Conservation (phyloP, 2,329 filamentous ascomycete genomes). For the Exophiala calicioides region DNA sequence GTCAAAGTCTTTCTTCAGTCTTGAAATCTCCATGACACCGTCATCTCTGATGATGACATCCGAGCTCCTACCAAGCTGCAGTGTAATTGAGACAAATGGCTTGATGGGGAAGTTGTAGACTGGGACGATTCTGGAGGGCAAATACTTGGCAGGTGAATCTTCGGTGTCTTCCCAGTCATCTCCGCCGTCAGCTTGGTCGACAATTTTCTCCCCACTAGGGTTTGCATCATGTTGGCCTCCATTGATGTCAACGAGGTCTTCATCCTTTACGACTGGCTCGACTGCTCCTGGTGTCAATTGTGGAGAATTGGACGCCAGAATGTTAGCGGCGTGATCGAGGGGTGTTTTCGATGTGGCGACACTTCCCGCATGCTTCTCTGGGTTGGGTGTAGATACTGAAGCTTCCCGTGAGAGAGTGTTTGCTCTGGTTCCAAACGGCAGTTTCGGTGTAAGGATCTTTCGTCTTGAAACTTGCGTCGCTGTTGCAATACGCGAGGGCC, state of each 20-base stretch:
- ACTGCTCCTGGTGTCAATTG: neutral
- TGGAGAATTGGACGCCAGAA: neutral
- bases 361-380: constrained; percentile 3
- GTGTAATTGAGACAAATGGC: constrained; percentile 87
- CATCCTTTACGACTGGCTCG: neutral
- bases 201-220: constrained; percentile 1
- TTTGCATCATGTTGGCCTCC: neutral
- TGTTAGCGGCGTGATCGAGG: neutral
- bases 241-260: neutral
- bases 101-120: constrained; percentile 97
- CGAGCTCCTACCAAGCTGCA: constrained; percentile 60
- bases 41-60: constrained; percentile 70
- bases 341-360: too few species aligned
- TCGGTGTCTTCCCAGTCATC: constrained; percentile 89
- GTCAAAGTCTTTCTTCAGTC: constrained; percentile 96
- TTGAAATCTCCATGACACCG: constrained; percentile 85
- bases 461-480: constrained; percentile 14
- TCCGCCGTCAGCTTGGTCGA: constrained; percentile 52
- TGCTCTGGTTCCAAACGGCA: constrained; percentile 11
- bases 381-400: constrained; percentile 13
- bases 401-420: constrained; percentile 21
- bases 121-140: constrained; percentile 63
- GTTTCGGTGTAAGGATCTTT: constrained; percentile 23
- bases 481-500: constrained; percentile 7
- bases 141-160: constrained; percentile 62